A percentile compares a stretch with the other conserved stretches of the same genome.
phyloP scores from a whole-genome alignment of 257 asterid species.

The Eucommia ulmoides region DNA sequence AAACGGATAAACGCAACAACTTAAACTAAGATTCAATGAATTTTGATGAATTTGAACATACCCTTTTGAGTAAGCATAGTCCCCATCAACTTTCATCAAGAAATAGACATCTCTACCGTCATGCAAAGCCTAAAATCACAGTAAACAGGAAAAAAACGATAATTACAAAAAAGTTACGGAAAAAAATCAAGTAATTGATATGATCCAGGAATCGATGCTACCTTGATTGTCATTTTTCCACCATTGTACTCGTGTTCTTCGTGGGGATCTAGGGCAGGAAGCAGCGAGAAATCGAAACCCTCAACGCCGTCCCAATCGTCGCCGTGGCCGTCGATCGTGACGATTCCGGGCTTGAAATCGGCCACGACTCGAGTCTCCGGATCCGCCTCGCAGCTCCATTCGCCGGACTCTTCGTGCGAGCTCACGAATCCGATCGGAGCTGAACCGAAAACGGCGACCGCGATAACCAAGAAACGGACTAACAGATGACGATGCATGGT shows the following conservation, averaged over 20 bases:
- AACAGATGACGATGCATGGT: conserved; percentile 12
- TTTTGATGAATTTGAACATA: conserved; percentile 27
- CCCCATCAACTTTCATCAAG: conserved; percentile 73
- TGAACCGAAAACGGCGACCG: conserved; percentile 15
- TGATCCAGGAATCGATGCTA: conserved; percentile 11
- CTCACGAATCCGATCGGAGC: conserved; percentile 19
- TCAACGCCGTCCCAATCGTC: conserved; percentile 57
- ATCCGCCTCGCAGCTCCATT: conserved; percentile 61
- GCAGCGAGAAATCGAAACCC: conserved; percentile 69
- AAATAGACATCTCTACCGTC: conserved; percentile 67
- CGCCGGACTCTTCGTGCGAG: conserved; percentile 61
- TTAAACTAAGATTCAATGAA: not conserved
- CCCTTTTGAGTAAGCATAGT: conserved; percentile 63
- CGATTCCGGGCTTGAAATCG: conserved; percentile 49
- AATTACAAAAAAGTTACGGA: not conserved
- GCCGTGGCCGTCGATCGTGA: conserved; percentile 63
- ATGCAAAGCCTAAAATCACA: conserved; percentile 51
- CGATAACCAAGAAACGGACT: conserved; percentile 16
- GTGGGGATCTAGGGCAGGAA: conserved; percentile 84
- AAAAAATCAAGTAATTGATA: not conserved
- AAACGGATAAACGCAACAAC: too few relatives aligned
- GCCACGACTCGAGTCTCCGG: conserved; percentile 48
- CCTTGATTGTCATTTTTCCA: conserved; percentile 77
- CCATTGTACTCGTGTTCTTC: conserved; percentile 53
- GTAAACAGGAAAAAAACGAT: not conserved